phyloP scores from a whole-genome alignment of 176 grass and related monocot genomes.

The Oryza glaberrima region DNA sequence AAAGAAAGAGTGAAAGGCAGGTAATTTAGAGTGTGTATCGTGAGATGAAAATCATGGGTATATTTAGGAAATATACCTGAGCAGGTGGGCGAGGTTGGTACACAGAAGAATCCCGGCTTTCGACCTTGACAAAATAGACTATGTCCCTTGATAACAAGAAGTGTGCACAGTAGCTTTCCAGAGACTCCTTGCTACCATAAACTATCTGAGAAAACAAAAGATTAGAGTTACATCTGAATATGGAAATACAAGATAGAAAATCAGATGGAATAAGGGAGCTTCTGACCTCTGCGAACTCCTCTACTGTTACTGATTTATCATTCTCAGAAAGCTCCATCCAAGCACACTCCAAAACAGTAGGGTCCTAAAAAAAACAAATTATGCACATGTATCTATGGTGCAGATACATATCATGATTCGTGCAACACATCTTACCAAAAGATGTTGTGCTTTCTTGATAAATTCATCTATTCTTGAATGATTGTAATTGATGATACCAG shows the following conservation, averaged over 20 bases:
- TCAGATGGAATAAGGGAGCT: neutral
- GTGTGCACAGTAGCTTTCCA: conserved; percentile 95
- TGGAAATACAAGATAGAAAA: conserved; percentile 8
- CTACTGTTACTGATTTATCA: conserved; percentile 78
- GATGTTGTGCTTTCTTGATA: conserved; percentile 69
- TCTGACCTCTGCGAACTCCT: conserved; percentile 88
- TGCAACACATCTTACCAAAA: conserved; percentile 63
- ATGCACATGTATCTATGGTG: neutral
- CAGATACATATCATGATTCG: conserved; percentile 5
- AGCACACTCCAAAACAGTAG: conserved; percentile 83
- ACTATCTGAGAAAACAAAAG: conserved; percentile 65
- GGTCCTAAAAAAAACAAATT: conserved; percentile 57
- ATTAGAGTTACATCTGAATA: conserved; percentile 18
- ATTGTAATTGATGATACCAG: conserved; percentile 74
- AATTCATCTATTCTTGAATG: conserved; percentile 78
- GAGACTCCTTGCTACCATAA: conserved; percentile 78
- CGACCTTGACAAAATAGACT: conserved; percentile 79
- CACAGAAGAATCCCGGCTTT: conserved; percentile 66
- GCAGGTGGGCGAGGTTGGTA: conserved; percentile 79
- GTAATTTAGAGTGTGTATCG: conserved; percentile 11
- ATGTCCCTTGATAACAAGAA: conserved; percentile 89
- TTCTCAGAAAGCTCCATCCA: conserved; percentile 94
- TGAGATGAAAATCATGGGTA: conserved; percentile 9
- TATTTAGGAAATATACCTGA: conserved; percentile 72
- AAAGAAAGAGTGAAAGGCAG: neutral